A percentile compares a stretch with the other conserved stretches of the same genome.
phyloP scores from a whole-genome alignment of 1,284 basidiomycete genomes.

The Trichosporon coremiiforme region DNA sequence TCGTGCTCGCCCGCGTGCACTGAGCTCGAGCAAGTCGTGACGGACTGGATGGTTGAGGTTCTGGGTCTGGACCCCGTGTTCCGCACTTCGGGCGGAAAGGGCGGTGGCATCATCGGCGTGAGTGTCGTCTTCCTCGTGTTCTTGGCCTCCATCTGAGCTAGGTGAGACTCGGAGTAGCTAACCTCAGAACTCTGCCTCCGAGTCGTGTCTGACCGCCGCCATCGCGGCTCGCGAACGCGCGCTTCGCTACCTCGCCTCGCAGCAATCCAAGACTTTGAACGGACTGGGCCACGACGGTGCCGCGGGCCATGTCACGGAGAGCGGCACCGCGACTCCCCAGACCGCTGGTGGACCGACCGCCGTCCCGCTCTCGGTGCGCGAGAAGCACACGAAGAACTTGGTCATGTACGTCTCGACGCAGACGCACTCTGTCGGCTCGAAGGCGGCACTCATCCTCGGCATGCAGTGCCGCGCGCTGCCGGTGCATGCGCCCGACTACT shows the following conservation, averaged over 20 bases:
- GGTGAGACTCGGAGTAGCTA: not conserved
- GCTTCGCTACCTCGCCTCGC: constrained; percentile 54
- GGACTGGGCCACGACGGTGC: constrained; percentile 19
- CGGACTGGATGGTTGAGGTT: constrained; percentile 89
- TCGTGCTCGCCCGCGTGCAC: constrained; percentile 84
- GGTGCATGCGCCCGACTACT: constrained; percentile 68
- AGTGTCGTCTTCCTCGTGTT: constrained; percentile 20
- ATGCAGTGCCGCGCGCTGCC: constrained; percentile 72
- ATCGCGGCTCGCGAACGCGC: constrained; percentile 75
- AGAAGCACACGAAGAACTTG: constrained; percentile 62
- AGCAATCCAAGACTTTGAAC: not conserved
- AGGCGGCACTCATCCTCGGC: constrained; percentile 78
- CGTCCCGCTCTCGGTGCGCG: constrained; percentile 41
- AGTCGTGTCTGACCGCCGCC: constrained; percentile 73
- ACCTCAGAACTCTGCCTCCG: constrained; percentile 77
- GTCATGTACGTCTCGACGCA: constrained; percentile 89
- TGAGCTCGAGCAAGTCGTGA: constrained; percentile 82
- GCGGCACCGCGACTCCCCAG: constrained; percentile 21
- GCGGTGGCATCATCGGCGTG: constrained; percentile 84
- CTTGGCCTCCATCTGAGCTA: not conserved
- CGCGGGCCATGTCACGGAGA: constrained; percentile 22
- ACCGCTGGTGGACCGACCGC: constrained; percentile 30
- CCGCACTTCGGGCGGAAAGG: constrained; percentile 66
- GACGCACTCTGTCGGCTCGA: constrained; percentile 75
- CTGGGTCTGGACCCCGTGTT: constrained; percentile 73